Base-by-base conservation (phyloP, 169 alveolate genomes). In the Eimeria sp. region DNA sequence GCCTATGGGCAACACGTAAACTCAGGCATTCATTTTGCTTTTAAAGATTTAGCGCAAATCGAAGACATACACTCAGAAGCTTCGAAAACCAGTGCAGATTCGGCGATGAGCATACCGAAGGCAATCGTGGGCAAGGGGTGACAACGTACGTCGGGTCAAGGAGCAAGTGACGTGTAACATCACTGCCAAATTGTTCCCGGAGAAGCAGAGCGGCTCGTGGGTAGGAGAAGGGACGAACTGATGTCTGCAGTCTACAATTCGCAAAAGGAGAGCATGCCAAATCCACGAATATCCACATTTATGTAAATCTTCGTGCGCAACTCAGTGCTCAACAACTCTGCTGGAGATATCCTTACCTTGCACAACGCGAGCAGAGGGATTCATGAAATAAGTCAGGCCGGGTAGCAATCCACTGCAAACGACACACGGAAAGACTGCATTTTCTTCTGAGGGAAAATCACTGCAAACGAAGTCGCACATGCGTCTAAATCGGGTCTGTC, bases 331-430 rank as follows among this genome's bases (percentile, higher is more conserved):
- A 40, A 30, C 57, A 73, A 40, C 88, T n/a, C 5, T n/a, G 65
- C n/a, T 43, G 16, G n/a, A 47, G 22, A 47, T 18, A 6, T 51
- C 40, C 82, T 90, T 58, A 90, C 95, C 78, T 70, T 57, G 95
- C 95, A 73, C 95, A 90, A 30, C 95, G 65, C 67, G 86, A 20
- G 65, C 95, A 90, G 89, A 90, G 78, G 49, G 88, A 45, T 47
- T 73, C 89, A 49, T 49, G 89, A 82, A 90, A 90, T 43, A 90
- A 86, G 89, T 90, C 95, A 1, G 88, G 95, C 70, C 95, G 88
- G 1, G 95, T 90, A 40, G 89, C 95, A 57, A 75, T 75, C 95
- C 95, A 90, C 95, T 90, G 95, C 95, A 90, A 43, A 30, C 47
- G 51, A 25, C 49, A 14, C 43, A 89, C 25, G 27, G 25, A 51